Evolutionary conservation across 495 filamentous ascomycete species (phyloP), one percentile per base, ranked within the genome.

Genomic region (Pseudoneurospora amorphoporcata): DNA sequence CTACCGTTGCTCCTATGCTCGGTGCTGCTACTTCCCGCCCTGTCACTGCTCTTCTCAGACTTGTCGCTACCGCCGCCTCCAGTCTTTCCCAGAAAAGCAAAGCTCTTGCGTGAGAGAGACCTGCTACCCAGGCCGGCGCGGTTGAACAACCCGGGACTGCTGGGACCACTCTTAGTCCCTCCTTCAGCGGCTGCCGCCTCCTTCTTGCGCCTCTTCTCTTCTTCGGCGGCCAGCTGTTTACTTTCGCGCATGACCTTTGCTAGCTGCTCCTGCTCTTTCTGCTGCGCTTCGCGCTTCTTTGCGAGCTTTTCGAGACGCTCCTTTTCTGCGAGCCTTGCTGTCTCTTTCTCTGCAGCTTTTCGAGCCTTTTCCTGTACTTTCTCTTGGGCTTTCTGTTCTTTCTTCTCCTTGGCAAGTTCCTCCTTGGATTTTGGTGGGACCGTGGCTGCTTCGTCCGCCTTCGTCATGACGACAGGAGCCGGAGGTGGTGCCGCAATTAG

Each of bases 361-460:
- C 90, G 89, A 29, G 88, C 88, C 29, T 86, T 87, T 72, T 89
- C 91, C 8, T 84, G 83, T 68, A 90, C 90, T 75, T 91, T 91
- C 72, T 91, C 89, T 72, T 87, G 89, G 32, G 87, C 82, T 53
- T 84, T 85, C 12, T 74, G 74, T 79, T 83, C 85, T 75, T 84
- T 86, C 81, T 88, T 88, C 68, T 85, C 86, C 2, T 80, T 77
- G 45, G 84, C 85, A 75, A 86, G 85, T 68, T 87, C 84, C 37
- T 85, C 86, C 76, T 86, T 90, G 37, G 83, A 83, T 77, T 85
- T 81, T 17, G 74, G 68, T 71, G 76, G 81, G 42, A 82, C 83
- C 39, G 82, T 74, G 76, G 75, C 76, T 39, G 76, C 74, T 73
- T 79, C 61, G 69, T 77, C 72, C 61, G 75, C 73, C 8, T 80